Evolutionary conservation across 495 filamentous ascomycete genomes (phyloP), one percentile per base, ranked within the genome.

Genomic region (Penicillium dipodomyicola): DNA sequence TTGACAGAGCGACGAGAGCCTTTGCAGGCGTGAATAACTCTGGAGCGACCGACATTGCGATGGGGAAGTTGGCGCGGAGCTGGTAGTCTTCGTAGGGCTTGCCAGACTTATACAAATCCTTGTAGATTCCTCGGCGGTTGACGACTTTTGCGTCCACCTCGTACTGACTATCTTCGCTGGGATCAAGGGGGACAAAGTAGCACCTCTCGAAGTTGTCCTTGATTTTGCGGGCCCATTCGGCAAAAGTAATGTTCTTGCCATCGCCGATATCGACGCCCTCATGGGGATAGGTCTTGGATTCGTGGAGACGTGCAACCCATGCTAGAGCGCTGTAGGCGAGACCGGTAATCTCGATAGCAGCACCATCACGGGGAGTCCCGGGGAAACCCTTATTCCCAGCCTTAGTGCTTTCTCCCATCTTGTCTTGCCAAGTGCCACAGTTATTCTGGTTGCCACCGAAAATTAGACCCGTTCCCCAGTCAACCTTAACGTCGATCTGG

Each of bases 371-470:
- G 35, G 95, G 95, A 25, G 95, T 97, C 2, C 92, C 95, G 0
- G 95, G 95, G n/a, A 94, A 76, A 50, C 95, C 95, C 77, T 96
- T 97, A 64, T 84, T 95, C 37, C 88, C 86, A 22, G 95, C 95
- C 54, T 85, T 89, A 53, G 88, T 82, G 54, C 90, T 96, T 72
- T 99, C 95, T n/a, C 95, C 95, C 94, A 97, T 99, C 80, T 99
- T 99, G 75, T 99, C 95, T 88, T 96, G 96, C 95, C 95, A 99
- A 5, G 95, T 99, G 52, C 95, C 95, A 64, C 95, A 99, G 67
- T 99, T 99, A 68, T 74, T 77, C 67, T 97, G 91, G 61, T 87
- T 97, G 35, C 95, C 95, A 37, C 95, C 95, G 62, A 92, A 96
- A 56, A 99, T 86, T 51, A 99, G 80, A 17, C 95, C 95, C 2